These are phyloP conservation scores for Ustilago cynodontis DNA, from an alignment of 1,284 basidiomycete genomes.

Conservation along the genomic window DNA sequence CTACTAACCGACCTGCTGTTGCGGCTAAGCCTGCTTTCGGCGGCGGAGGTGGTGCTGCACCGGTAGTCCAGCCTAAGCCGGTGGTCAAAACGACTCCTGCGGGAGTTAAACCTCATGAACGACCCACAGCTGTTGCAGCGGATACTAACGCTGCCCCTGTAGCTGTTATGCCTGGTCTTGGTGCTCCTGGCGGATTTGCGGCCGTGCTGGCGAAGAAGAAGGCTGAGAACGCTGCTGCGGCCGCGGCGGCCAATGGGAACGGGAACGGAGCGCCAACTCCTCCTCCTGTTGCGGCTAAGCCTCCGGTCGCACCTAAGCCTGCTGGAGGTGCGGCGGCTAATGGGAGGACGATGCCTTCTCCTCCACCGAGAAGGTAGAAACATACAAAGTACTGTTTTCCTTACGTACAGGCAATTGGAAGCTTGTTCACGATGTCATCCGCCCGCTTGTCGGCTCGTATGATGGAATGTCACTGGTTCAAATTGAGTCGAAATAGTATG, in stretches of 20 bases:
- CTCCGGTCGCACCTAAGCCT: slow-evolving; percentile 52
- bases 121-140: slow-evolving; percentile 51
- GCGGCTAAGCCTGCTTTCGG: slow-evolving; percentile 54
- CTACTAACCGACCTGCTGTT: slow-evolving; percentile 25
- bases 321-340: slow-evolving; percentile 31
- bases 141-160: slow-evolving; percentile 70
- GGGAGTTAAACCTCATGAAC: slow-evolving; percentile 71
- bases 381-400: neutral
- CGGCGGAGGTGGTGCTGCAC: slow-evolving; percentile 72
- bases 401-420: no score
- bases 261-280: slow-evolving; percentile 24
- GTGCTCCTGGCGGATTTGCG: slow-evolving; percentile 70
- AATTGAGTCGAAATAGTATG: no score
- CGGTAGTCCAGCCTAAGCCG: slow-evolving; percentile 72
- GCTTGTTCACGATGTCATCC: no score
- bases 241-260: slow-evolving; percentile 38
- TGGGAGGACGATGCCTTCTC: slow-evolving; percentile 53
- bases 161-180: slow-evolving; percentile 71
- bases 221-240: slow-evolving; percentile 60
- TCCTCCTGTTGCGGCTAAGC: slow-evolving; percentile 30
- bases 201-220: slow-evolving; percentile 71
- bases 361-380: slow-evolving; percentile 42
- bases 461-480: no score
- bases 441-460: no score
- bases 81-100: slow-evolving; percentile 57